Conservation (phyloP, 108 stramenopile genomes). For the Fragilaria crotonensis region DNA sequence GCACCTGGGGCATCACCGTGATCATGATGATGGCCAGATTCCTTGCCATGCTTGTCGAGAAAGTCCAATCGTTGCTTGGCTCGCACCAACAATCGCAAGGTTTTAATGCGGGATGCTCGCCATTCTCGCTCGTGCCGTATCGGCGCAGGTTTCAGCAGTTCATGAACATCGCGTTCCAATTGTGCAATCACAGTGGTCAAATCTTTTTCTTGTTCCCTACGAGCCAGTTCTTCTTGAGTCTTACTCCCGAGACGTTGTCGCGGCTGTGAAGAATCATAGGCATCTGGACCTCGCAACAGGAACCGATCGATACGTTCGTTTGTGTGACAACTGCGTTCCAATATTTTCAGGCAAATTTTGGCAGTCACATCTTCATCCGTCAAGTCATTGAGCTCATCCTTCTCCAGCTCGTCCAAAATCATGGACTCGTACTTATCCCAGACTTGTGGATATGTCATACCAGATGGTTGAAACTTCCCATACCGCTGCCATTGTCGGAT, state of each 20-base stretch:
- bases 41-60: no score
- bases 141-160: slow-evolving; percentile 19
- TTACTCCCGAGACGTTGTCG: neutral
- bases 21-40: no score
- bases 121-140: neutral
- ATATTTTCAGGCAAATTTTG: slow-evolving; percentile 78
- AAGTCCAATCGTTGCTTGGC: slow-evolving; percentile 4
- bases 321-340: slow-evolving; percentile 84
- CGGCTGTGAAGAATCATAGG: neutral
- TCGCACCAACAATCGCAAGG: slow-evolving; percentile 1
- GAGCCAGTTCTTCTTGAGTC: slow-evolving; percentile 9
- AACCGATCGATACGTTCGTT: slow-evolving; percentile 74
- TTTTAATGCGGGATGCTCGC: neutral
- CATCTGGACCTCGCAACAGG: slow-evolving; percentile 19
- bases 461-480: slow-evolving; percentile 72
- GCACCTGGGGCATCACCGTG: no score
- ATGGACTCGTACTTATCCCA: slow-evolving; percentile 89
- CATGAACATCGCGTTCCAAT: slow-evolving; percentile 38
- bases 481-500: slow-evolving; percentile 69
- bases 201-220: slow-evolving; percentile 1
- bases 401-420: slow-evolving; percentile 34
- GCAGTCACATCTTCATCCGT: slow-evolving; percentile 74
- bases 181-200: slow-evolving; percentile 13
- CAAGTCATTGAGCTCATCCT: slow-evolving; percentile 26
- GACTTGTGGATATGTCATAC: slow-evolving; percentile 92